Evolutionary conservation across 2,329 filamentous ascomycete genomes (phyloP), one percentile per base, ranked within the genome.

Genomic region (Aspergillus fijiensis): DNA sequence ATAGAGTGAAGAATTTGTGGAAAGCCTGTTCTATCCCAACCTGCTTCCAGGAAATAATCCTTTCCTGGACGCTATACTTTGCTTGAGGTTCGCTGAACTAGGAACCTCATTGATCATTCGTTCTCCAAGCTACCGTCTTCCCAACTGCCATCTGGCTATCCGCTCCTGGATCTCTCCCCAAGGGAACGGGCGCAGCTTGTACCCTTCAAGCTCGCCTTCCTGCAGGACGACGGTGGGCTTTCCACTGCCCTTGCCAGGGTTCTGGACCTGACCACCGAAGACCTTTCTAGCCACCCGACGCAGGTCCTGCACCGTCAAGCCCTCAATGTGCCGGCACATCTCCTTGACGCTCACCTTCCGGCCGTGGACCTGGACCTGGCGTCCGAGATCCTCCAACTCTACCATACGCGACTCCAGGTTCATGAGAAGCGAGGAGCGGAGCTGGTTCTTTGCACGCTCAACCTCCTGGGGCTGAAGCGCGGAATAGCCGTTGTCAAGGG

Each of bases 331-430:
- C 54, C 81, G 81, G 72, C 94, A 96, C 94, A 99, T 98, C 73
- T 98, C 93, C 66, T 87, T 86, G 7, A 97, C 93, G 1, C 94
- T 90, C 6, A 98, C 86, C 80, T 97, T 96, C 66, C 87, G 86
- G 23, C 94, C 95, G 73, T 98, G 93, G n/a, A 97, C 91, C 80
- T 98, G 95, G 11, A 99, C 92, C 75, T 97, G 94, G 63, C 95
- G 82, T 23, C 95, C 95, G 0, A 99, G 84, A 74, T 99, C 95
- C 78, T 99, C 95, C 6, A 99, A 85, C 80, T 98, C 95, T 10
- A 99, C 92, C 92, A 99, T 97, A 61, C 95, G 85, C 67, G 88
- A 92, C 80, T 99, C 95, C 29, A 99, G 86, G 78, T 99, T 99
- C 95, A 99, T 99, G 53, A 99, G 84, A 47, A 99, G 82, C 59